Evolutionary conservation across 352 stramenopile species (phyloP).

Genomic region (Globisporangium spiculum): DNA sequence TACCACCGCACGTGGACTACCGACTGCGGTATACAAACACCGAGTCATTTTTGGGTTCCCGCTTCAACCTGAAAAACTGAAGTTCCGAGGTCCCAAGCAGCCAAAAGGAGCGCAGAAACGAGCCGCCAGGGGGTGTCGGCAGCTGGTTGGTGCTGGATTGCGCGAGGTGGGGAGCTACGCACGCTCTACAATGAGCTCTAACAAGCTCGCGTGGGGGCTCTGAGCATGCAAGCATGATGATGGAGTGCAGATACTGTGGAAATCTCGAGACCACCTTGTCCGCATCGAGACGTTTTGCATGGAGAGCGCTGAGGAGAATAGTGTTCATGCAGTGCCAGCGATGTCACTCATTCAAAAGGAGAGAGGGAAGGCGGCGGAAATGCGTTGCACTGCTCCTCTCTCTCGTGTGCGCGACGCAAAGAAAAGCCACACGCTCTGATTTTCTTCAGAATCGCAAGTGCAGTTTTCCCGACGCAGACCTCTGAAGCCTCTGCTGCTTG

Average conservation of each 20-base stretch:
- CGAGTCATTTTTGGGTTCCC: neutral
- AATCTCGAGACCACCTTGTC: too few relatives aligned
- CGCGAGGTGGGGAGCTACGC: neutral
- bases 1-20: neutral
- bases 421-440: neutral
- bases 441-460: slow-evolving; percentile 15
- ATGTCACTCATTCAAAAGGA: neutral
- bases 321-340: neutral
- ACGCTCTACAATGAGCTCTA: neutral
- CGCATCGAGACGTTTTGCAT: too few relatives aligned
- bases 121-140: neutral
- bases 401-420: neutral
- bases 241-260: too few relatives aligned
- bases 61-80: neutral
- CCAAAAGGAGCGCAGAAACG: neutral
- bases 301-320: too few relatives aligned
- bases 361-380: neutral
- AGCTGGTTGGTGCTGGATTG: neutral
- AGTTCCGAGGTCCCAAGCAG: neutral
- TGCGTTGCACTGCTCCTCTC: neutral
- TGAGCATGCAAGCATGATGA: too few relatives aligned
- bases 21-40: neutral
- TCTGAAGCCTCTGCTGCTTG: too few relatives aligned
- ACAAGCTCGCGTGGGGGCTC: neutral
- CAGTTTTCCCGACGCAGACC: neutral